These are phyloP conservation scores for Aspergillus clavatus DNA, from an alignment of 2,329 filamentous ascomycete genomes.

Conservation along the genomic window DNA sequence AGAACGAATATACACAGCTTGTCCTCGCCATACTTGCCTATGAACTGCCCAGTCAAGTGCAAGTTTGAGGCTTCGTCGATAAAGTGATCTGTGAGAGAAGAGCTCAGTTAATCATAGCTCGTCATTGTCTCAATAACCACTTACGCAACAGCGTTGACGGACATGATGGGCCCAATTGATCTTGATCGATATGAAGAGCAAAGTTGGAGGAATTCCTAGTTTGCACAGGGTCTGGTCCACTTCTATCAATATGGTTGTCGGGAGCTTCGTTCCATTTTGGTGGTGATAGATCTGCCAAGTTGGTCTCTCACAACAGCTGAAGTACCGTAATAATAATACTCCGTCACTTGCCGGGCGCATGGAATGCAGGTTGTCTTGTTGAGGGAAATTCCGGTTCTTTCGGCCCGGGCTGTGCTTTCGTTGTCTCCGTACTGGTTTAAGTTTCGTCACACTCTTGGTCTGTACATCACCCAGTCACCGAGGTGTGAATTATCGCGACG, in stretches of 20 bases:
- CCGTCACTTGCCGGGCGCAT: conserved; percentile 24
- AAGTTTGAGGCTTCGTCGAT: conserved; percentile 88
- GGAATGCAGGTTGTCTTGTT: conserved; percentile 12
- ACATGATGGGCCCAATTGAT: conserved; percentile 30
- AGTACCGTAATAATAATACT: conserved; percentile 33
- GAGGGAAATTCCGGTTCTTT: conserved; percentile 28
- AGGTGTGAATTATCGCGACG: background rate
- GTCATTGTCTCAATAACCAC: conserved; percentile 10
- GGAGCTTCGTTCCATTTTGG: background rate
- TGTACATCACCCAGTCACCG: background rate
- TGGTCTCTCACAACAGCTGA: conserved; percentile 16
- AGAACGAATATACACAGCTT: conserved; percentile 90
- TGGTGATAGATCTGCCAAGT: conserved; percentile 17
- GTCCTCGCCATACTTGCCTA: conserved; percentile 87
- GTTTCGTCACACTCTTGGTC: conserved; percentile 13
- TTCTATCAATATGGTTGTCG: background rate
- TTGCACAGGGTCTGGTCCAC: background rate
- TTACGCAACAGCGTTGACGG: conserved; percentile 37
- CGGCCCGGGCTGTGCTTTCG: conserved; percentile 22
- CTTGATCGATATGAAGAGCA: background rate
- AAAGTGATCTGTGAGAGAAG: conserved; percentile 60
- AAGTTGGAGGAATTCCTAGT: background rate
- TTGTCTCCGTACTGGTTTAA: conserved; percentile 9
- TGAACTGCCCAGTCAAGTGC: conserved; percentile 94
- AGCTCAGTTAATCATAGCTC: conserved; percentile 24